Conservation (phyloP, 192 early-diverging fungal species). For the Entomortierella beljakovae region DNA sequence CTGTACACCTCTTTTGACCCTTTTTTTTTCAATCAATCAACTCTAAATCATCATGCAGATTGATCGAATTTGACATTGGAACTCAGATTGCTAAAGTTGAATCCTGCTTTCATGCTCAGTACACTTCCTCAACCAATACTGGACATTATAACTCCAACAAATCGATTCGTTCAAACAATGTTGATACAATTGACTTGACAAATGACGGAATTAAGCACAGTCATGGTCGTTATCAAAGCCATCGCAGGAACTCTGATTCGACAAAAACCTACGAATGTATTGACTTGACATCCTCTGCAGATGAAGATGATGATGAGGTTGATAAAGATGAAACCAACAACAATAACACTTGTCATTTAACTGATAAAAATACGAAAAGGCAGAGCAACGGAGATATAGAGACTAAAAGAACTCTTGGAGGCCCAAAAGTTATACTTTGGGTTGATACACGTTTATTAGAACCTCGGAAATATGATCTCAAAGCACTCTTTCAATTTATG, state of each 20-base stretch:
- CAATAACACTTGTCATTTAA: too few species aligned
- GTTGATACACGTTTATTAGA: slow-evolving; percentile 17
- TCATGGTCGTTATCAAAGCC: background rate
- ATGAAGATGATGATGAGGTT: slow-evolving; percentile 8
- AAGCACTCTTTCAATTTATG: slow-evolving; percentile 21
- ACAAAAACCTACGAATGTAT: background rate
- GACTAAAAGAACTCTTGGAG: too few species aligned
- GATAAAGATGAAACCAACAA: background rate
- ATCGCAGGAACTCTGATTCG: background rate
- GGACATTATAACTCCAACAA: background rate
- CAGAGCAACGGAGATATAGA: too few species aligned
- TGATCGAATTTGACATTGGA: slow-evolving; percentile 11
- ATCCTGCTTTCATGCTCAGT: slow-evolving; percentile 26
- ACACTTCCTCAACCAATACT: background rate
- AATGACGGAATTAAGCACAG: background rate
- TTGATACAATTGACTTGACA: slow-evolving; percentile 15
- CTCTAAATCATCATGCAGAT: background rate
- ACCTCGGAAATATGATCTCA: background rate
- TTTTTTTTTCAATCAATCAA: slow-evolving; percentile 5
- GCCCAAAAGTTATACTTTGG: slow-evolving; percentile 22
- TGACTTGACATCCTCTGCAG: slow-evolving; percentile 20
- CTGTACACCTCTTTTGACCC: background rate
- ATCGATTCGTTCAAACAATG: background rate
- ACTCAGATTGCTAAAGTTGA: slow-evolving; percentile 11
- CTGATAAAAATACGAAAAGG: too few species aligned